These are phyloP conservation scores for Pyrenophora tritici-repentis DNA, from an alignment of 2,329 filamentous ascomycete species.

Conservation along the genomic window DNA sequence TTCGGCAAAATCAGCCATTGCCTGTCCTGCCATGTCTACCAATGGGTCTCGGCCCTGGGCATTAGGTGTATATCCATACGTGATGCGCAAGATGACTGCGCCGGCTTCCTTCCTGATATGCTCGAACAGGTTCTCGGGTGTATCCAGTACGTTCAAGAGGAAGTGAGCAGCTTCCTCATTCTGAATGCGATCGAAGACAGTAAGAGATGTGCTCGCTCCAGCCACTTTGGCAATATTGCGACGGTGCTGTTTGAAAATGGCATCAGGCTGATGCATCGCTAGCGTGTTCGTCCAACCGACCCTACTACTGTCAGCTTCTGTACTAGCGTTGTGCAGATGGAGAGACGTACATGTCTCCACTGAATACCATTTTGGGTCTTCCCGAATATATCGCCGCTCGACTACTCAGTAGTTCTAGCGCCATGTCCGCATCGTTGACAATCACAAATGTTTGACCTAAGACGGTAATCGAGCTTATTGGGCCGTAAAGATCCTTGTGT, in stretches of 20 bases:
- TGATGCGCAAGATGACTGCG: constrained; percentile 35
- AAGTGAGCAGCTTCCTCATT: constrained; percentile 38
- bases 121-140: constrained; percentile 29
- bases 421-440: constrained; percentile 34
- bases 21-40: constrained; percentile 50
- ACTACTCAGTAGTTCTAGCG: constrained; percentile 32
- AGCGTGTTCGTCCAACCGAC: constrained; percentile 34
- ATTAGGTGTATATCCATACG: constrained; percentile 53
- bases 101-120: constrained; percentile 38
- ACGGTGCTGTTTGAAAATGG: constrained; percentile 27
- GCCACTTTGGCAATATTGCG: constrained; percentile 37
- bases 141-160: constrained; percentile 29
- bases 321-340: neutral
- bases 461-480: constrained; percentile 38
- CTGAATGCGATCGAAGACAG: constrained; percentile 34
- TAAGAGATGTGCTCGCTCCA: constrained; percentile 25
- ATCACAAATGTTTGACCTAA: constrained; percentile 38
- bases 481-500: constrained; percentile 47
- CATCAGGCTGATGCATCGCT: neutral
- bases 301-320: constrained; percentile 11
- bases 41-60: constrained; percentile 50
- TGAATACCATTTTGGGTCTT: constrained; percentile 31
- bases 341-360: constrained; percentile 29
- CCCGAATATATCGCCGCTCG: constrained; percentile 26
- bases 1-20: constrained; percentile 50